Base-by-base conservation (phyloP, 2,329 filamentous ascomycete species). In the Trichoderma cornu-damae region DNA sequence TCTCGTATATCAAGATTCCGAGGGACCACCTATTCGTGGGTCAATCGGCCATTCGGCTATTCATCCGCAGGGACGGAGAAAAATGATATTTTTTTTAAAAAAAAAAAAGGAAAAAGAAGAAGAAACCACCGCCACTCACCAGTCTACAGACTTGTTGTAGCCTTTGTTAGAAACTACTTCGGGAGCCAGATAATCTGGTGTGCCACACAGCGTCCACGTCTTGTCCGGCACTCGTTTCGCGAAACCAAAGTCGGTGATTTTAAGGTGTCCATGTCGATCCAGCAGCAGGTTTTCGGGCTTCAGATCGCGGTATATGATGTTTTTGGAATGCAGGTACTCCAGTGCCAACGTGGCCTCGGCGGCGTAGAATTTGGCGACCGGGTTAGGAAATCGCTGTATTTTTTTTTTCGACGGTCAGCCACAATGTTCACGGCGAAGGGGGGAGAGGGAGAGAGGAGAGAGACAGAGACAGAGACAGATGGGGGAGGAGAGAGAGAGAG, bases 111-210 rank as follows among this genome's bases (percentile, higher is more conserved):
- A n/a, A n/a, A n/a, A n/a, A n/a, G n/a, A 16, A 32, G 20, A 8
- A 16, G 3, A n/a, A 12, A n/a, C 6, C 4, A 28, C 8, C n/a
- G 4, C 22, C n/a, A 76, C 89, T 77, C 77, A 96, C 94, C 94
- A 99, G 72, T 99, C 94, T 16, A 99, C 94, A 38, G 93, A 96
- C 73, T 97, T 99, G 79, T 99, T 99, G 79, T 99, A 99, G 53
- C 94, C 94, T 76, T 97, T 97, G 72, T 93, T 96, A 60, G 91
- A 92, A n/a, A 99, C 94, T 12, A 99, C 94, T 75, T 99, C 94
- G 0, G 94, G 94, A 0, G 94, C 94, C 34, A 99, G 83, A 71
- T 99, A 99, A 74, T 99, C 94, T 6, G 94, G 94, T 11, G 94
- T 99, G 60, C 94, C 94, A 70, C 94, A 99, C 40, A 99, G 81